A percentile compares a stretch with the other conserved stretches of the same genome.
These are phyloP conservation scores for Trichophyton rubrum DNA, from an alignment of 2,329 filamentous ascomycete genomes.

Conservation along the genomic window DNA sequence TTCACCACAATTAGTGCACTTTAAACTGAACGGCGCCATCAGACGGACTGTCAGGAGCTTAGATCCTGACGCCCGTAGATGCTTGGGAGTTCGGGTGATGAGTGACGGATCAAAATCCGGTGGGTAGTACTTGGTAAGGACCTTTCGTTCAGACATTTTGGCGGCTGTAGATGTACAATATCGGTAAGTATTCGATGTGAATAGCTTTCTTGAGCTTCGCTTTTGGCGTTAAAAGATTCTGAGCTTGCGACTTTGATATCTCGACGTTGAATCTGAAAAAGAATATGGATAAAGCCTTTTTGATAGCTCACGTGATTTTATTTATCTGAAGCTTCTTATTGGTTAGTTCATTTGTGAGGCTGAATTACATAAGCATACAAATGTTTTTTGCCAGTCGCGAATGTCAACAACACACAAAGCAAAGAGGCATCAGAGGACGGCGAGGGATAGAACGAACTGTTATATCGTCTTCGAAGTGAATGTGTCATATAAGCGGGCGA, in stretches of 20 bases:
- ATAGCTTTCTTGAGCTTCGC: neutral
- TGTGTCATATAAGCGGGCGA: neutral
- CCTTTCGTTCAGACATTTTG: slow-evolving; percentile 74
- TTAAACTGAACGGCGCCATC: slow-evolving; percentile 80
- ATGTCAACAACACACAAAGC: neutral
- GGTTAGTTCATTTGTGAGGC: neutral
- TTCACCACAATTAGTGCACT: slow-evolving; percentile 55
- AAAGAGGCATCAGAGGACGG: neutral
- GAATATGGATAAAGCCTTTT: neutral
- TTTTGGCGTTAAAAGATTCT: neutral
- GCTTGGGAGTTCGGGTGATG: slow-evolving; percentile 52
- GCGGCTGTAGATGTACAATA: neutral
- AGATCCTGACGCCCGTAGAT: slow-evolving; percentile 49
- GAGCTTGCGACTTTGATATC: neutral
- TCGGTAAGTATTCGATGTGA: neutral
- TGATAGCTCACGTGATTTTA: neutral
- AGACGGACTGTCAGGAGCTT: slow-evolving; percentile 77
- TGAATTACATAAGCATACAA: neutral
- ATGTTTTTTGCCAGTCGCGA: neutral
- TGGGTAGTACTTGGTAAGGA: slow-evolving; percentile 42
- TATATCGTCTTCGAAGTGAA: neutral
- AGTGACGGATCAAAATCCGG: slow-evolving; percentile 68
- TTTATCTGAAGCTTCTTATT: neutral
- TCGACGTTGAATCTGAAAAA: neutral
- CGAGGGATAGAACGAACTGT: neutral